phyloP scores from a whole-genome alignment of 164 flowering plant genomes.

The Magnolia changhungtana region DNA sequence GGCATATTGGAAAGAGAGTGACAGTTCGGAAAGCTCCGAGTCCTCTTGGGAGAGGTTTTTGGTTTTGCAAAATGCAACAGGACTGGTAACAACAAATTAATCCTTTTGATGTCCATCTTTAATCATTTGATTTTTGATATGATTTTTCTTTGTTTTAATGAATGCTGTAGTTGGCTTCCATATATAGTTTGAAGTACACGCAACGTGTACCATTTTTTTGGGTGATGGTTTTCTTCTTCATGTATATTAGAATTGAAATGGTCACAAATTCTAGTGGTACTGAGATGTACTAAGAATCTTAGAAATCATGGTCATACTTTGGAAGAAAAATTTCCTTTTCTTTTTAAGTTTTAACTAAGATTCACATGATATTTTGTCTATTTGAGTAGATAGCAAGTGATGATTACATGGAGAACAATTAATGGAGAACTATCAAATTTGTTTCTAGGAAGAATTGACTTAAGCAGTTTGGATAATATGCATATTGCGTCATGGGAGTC shows the following conservation, averaged over 20 bases:
- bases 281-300: background rate
- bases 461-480: no score
- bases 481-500: no score
- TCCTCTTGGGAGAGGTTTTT: conserved; percentile 81
- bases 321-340: background rate
- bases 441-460: no score
- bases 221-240: background rate
- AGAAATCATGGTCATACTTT: background rate
- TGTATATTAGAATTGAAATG: background rate
- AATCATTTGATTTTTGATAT: background rate
- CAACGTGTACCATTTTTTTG: background rate
- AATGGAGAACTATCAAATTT: no score
- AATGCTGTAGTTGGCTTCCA: background rate
- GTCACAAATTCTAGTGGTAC: background rate
- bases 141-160: background rate
- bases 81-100: conserved; percentile 40
- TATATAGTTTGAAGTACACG: background rate
- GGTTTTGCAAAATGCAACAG: conserved; percentile 71
- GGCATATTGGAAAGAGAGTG: conserved; percentile 56
- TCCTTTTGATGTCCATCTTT: background rate
- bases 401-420: background rate
- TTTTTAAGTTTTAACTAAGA: background rate
- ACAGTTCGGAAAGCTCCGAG: conserved; percentile 24
- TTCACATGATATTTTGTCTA: background rate
- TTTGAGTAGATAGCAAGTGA: background rate